phyloP scores from a whole-genome alignment of 1,284 basidiomycete genomes.

The Volvariella volvacea region DNA sequence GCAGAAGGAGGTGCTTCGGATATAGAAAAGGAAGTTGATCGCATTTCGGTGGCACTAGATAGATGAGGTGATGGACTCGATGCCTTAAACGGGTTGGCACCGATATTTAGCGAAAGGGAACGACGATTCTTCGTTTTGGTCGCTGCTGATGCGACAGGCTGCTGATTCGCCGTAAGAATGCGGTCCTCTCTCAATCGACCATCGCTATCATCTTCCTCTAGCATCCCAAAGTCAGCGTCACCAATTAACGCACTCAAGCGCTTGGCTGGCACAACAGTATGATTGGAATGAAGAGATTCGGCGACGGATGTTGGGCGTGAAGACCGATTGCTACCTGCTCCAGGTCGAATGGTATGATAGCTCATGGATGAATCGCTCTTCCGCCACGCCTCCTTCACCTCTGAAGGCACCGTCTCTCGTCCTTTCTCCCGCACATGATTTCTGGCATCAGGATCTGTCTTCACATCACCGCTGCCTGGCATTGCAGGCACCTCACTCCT shows the following conservation, averaged over 20 bases:
- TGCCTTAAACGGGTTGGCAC: constrained; percentile 17
- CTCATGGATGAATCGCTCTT: constrained; percentile 73
- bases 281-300: constrained; percentile 63
- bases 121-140: constrained; percentile 44
- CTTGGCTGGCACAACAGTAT: constrained; percentile 58
- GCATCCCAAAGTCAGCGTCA: constrained; percentile 53
- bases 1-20: constrained; percentile 6
- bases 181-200: constrained; percentile 13
- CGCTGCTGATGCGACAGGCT: constrained; percentile 8
- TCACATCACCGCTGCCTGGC: constrained; percentile 4
- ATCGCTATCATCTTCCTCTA: constrained; percentile 38
- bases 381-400: constrained; percentile 57
- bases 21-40: constrained; percentile 4
- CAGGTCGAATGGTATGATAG: constrained; percentile 60
- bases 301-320: constrained; percentile 70
- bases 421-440: constrained; percentile 12
- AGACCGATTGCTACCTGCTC: constrained; percentile 39
- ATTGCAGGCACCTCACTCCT: no score
- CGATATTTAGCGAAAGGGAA: constrained; percentile 55
- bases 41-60: background rate
- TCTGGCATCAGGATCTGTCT: constrained; percentile 10
- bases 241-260: constrained; percentile 61
- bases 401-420: constrained; percentile 12
- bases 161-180: constrained; percentile 13
- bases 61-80: background rate